These are phyloP conservation scores for Setaria viridis DNA, from an alignment of 202 grass and related monocot species.

Conservation along the genomic window DNA sequence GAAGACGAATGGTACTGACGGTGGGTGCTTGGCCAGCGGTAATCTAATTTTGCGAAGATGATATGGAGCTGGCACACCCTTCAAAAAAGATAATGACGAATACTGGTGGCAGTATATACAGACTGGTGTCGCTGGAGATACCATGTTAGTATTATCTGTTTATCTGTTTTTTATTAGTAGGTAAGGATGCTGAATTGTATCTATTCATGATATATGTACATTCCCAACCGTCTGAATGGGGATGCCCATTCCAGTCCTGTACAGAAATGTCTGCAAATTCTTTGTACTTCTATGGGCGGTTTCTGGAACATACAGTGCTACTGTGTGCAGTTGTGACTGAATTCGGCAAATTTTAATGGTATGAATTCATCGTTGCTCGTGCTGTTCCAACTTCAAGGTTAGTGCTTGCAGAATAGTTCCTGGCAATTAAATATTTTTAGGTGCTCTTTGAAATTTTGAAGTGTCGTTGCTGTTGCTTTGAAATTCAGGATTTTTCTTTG, in stretches of 20 bases:
- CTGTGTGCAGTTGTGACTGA: background rate
- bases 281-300: conserved; percentile 37
- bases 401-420: background rate
- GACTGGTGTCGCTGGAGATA: conserved; percentile 41
- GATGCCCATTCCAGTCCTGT: conserved; percentile 44
- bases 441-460: background rate
- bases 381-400: background rate
- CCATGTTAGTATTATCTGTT: conserved; percentile 37
- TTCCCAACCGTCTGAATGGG: conserved; percentile 52
- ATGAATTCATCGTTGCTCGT: background rate
- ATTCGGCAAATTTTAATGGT: conserved; percentile 14
- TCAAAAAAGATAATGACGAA: conserved; percentile 66
- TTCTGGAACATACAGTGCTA: conserved; percentile 14
- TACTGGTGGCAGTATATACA: conserved; percentile 47
- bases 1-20: conserved; percentile 5
- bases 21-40: conserved; percentile 17
- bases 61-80: background rate
- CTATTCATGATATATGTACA: conserved; percentile 50
- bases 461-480: background rate
- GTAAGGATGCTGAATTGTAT: conserved; percentile 50
- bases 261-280: conserved; percentile 46
- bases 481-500: background rate
- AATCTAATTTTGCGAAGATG: conserved; percentile 11
- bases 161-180: conserved; percentile 27
- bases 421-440: background rate